Evolutionary conservation across 2,329 filamentous ascomycete genomes (phyloP), one percentile per base, ranked within the genome.

Genomic region (Colletotrichum lentis): DNA sequence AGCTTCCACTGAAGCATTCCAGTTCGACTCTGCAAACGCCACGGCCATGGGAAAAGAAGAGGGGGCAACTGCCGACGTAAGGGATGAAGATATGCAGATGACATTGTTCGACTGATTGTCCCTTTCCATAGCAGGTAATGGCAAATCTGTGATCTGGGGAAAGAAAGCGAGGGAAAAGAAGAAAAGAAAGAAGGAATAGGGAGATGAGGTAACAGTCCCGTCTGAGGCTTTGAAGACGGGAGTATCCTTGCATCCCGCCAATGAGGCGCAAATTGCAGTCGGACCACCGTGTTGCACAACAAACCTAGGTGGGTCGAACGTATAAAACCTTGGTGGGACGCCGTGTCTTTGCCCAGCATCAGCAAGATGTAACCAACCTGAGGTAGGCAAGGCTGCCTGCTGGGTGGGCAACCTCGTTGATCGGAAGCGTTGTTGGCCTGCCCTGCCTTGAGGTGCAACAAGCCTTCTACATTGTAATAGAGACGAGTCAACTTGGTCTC

Each of bases 221-320:
- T 61, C 39, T 22, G 35, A 54, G 49, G 43, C 16, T 41, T 22
- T 39, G 14, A 8, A 37, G 63, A 37, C 35, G 63, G 63, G 50
- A 66, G 43, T 35, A 62, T 56, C 63, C 63, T 62, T 50, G 63
- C 41, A 49, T 39, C 22, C 50, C 22, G 41, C 18, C 22, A 18
- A 56, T 55, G 49, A 62, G 57, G 49, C 35, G 57, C 63, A 54
- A 50, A 56, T 66, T 62, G 43, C 57, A 52, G 53, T 64, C 62
- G 54, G 46, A 64, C 54, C 62, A 64, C 50, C 53, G 8, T 35
- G 31, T 35, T 35, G 31, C 31, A 35, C 31, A 35, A 35, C 31
- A 7, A 10, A 35, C 31, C 31, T 10, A 35, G 31, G 31, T 35
- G 10, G 7, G 27, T 31, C 27, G 27, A 31, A 31, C 27, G 27